Conservation (phyloP, 768 basidiomycete species). For the Inosperma sp. region DNA sequence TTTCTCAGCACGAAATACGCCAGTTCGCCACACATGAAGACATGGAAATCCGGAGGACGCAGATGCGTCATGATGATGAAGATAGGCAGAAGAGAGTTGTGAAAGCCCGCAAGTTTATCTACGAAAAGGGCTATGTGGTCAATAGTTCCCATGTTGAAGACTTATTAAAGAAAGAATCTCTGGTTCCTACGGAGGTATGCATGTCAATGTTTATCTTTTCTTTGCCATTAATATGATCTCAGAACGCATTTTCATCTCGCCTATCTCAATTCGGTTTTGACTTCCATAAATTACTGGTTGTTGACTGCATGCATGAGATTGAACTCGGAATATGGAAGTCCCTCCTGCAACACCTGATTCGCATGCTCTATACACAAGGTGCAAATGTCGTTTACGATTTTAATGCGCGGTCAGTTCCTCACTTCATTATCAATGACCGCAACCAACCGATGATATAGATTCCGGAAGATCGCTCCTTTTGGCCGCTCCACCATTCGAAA, state of each 20-base stretch:
- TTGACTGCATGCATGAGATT: slow-evolving; percentile 37
- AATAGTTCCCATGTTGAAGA: slow-evolving; percentile 13
- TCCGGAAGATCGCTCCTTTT: slow-evolving; percentile 28
- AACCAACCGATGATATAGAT: slow-evolving; percentile 19
- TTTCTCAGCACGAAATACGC: neutral
- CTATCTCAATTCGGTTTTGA: slow-evolving; percentile 19
- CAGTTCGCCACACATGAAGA: neutral
- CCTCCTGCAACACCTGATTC: slow-evolving; percentile 32
- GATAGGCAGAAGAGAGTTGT: slow-evolving; percentile 3
- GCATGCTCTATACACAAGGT: slow-evolving; percentile 25
- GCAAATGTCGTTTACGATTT: slow-evolving; percentile 17
- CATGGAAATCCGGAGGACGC: neutral
- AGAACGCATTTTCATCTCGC: slow-evolving; percentile 35
- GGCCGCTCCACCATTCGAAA: slow-evolving; percentile 26
- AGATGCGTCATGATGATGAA: neutral
- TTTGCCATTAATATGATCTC: neutral
- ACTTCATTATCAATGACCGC: neutral
- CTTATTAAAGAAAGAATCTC: slow-evolving; percentile 11
- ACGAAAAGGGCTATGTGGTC: slow-evolving; percentile 11
- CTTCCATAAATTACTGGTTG: slow-evolving; percentile 24
- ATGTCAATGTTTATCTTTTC: too few relatives aligned
- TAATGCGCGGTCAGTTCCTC: slow-evolving; percentile 18
- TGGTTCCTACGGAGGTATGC: slow-evolving; percentile 13
- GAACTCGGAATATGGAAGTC: slow-evolving; percentile 37
- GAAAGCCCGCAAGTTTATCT: slow-evolving; percentile 7